These are phyloP conservation scores for Colletotrichum abscissum DNA, from an alignment of 2,329 filamentous ascomycete genomes.

Conservation along the genomic window DNA sequence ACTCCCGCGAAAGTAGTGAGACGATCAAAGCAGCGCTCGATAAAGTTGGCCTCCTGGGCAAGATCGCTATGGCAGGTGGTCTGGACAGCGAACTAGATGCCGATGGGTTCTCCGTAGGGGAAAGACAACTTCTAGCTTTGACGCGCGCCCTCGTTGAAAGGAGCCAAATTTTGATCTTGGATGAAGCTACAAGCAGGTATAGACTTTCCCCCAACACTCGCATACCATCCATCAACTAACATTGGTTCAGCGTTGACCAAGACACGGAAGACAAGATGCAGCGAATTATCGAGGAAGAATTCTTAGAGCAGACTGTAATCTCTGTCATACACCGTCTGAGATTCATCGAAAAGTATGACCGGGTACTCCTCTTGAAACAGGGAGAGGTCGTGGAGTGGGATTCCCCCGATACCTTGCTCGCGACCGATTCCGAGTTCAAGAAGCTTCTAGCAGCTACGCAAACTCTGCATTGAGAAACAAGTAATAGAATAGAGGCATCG, in stretches of 20 bases:
- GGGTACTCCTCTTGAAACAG: slow-evolving; percentile 2
- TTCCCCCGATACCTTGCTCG: background rate
- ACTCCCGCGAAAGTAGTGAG: slow-evolving; percentile 48
- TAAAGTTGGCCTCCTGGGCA: slow-evolving; percentile 57
- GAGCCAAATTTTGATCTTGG: slow-evolving; percentile 26
- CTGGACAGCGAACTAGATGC: slow-evolving; percentile 48
- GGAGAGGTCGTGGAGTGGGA: slow-evolving; percentile 3
- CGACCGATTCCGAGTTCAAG: slow-evolving; percentile 3
- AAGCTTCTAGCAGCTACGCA: background rate
- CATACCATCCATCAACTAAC: background rate
- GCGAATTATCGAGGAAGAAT: slow-evolving; percentile 2
- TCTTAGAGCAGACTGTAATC: slow-evolving; percentile 4
- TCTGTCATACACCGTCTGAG: slow-evolving; percentile 13
- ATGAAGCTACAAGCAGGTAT: slow-evolving; percentile 27
- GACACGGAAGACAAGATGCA: slow-evolving; percentile 14
- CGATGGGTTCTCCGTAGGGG: slow-evolving; percentile 53
- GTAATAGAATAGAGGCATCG: background rate
- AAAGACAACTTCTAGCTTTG: slow-evolving; percentile 60
- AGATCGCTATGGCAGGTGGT: slow-evolving; percentile 51
- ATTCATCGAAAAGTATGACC: slow-evolving; percentile 1
- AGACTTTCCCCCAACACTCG: background rate
- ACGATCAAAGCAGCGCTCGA: slow-evolving; percentile 56
- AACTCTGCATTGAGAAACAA: background rate
- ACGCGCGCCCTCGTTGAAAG: slow-evolving; percentile 55
- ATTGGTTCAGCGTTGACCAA: background rate